Base-by-base conservation (phyloP, 2,329 filamentous ascomycete species). In the Aspergillus candidus region DNA sequence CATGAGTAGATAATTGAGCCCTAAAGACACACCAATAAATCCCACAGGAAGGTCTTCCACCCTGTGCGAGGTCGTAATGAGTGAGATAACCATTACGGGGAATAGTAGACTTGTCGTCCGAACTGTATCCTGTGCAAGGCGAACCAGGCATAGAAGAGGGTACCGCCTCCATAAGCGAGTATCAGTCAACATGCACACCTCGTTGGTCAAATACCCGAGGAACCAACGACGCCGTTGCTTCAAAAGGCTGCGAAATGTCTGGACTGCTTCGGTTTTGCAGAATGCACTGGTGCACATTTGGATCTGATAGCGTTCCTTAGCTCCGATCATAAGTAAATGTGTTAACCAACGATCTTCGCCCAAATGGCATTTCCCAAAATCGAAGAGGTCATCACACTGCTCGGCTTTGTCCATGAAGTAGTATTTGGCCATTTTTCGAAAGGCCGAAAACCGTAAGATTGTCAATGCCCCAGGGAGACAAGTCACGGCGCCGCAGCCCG, bases 141-240 rank as follows among this genome's bases (percentile, higher is more conserved):
- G 83, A 33, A 97, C 84, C 32, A 94, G 59, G 40, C 90, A 83
- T 35, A 98, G 76, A 41, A 95, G 76, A 0, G 93, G 89, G 66
- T 97, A 97, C 40, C 88, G 80, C 64, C 79, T 86, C 91, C 91
- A 97, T 22, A 97, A 75, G 47, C 93, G 82, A 67, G 86, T 82
- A 68, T 97, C 91, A 2, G 93, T 97, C 70, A 98, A 74, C 93
- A 97, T 96, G 71, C 90, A 96, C 6, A 89, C 91, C 66, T 97
- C 91, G 66, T 98, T 98, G 12, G 91, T 96, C 70, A 97, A 90
- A 68, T 95, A 96, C 27, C 91, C 91, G 35, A 97, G 75, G 65
- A 97, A 97, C 93, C 93, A 98, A 61, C 93, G 80, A 43, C 91
- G 84, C 48, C 93, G 83, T 72, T 98, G 93, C 74, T 97, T 96